phyloP scores from a whole-genome alignment of 148 eudicot species.

The Drosera capensis region DNA sequence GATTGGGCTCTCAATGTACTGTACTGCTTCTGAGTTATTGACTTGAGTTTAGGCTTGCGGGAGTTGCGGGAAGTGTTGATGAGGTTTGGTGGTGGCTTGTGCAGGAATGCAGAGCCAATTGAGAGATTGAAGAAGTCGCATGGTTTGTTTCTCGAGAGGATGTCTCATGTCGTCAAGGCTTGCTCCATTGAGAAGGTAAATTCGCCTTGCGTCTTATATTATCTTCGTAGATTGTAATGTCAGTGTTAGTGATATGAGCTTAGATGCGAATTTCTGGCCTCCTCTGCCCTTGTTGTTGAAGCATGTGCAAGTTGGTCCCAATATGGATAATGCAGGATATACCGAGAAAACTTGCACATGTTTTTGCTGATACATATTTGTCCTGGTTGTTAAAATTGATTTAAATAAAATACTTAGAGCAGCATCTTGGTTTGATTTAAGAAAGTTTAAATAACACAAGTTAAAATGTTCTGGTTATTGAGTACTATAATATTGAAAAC shows the following conservation, averaged over 20 bases:
- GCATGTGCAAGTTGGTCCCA: too few species aligned
- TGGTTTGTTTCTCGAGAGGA: constrained; percentile 43
- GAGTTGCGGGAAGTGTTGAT: not conserved
- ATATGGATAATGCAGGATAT: too few species aligned
- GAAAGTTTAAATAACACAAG: too few species aligned
- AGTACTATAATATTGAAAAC: too few species aligned
- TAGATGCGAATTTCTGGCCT: not conserved
- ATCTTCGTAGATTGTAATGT: not conserved
- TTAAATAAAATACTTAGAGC: too few species aligned
- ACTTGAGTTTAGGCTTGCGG: not conserved
- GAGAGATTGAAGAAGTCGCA: constrained; percentile 66
- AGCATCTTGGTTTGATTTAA: too few species aligned
- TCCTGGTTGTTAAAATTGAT: too few species aligned
- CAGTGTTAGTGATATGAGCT: not conserved
- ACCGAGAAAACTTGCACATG: too few species aligned
- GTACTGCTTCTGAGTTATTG: constrained; percentile 1
- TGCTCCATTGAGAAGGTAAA: constrained; percentile 48
- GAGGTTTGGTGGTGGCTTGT: not conserved
- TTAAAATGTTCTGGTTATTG: too few species aligned
- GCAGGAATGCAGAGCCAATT: constrained; percentile 84
- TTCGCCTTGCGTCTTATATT: not conserved
- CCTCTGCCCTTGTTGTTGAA: too few species aligned
- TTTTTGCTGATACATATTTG: too few species aligned
- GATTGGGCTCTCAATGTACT: constrained; percentile 68
- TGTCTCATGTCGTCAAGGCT: constrained; percentile 22